These are phyloP conservation scores for Hypomontagnella monticulosa DNA, from an alignment of 495 filamentous ascomycete genomes.

Conservation along the genomic window DNA sequence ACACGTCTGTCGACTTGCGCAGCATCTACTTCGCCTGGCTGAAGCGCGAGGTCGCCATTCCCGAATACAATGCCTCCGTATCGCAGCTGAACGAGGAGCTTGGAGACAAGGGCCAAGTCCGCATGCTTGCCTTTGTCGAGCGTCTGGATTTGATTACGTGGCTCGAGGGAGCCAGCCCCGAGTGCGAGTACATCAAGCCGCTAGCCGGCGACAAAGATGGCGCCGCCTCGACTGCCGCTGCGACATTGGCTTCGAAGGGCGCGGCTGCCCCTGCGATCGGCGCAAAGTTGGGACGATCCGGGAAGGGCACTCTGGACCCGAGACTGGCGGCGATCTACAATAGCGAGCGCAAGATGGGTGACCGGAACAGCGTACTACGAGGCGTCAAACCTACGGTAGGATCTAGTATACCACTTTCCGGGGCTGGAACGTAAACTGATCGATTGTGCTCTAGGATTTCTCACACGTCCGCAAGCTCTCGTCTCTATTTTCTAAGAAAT, in stretches of 20 bases:
- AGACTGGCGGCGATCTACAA: constrained; percentile 87
- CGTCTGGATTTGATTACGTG: constrained; percentile 89
- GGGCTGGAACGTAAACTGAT: background rate
- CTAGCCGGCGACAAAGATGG: constrained; percentile 70
- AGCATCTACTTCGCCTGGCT: constrained; percentile 95
- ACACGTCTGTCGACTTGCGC: constrained; percentile 83
- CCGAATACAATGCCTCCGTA: constrained; percentile 86
- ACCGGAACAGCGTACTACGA: constrained; percentile 86
- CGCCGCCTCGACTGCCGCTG: constrained; percentile 56
- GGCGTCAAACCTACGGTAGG: constrained; percentile 91
- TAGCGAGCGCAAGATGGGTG: constrained; percentile 88
- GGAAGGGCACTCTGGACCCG: constrained; percentile 74
- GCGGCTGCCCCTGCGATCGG: constrained; percentile 60
- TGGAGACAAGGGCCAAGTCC: constrained; percentile 68
- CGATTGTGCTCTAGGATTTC: constrained; percentile 76
- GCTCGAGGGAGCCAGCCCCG: constrained; percentile 88
- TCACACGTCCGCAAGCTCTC: constrained; percentile 89
- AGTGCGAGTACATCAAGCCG: constrained; percentile 90
- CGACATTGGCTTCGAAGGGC: constrained; percentile 59
- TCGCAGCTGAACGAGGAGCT: constrained; percentile 84
- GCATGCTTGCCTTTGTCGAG: constrained; percentile 89
- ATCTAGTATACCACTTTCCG: constrained; percentile 14
- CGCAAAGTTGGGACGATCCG: constrained; percentile 56
- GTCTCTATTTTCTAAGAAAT: constrained; percentile 76
- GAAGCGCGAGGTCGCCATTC: constrained; percentile 86